Percentiles rank a stretch among this genome's conserved stretches.
Evolutionary conservation across 169 alveolate species (phyloP).

Genomic region (Blepharisma undulans): DNA sequence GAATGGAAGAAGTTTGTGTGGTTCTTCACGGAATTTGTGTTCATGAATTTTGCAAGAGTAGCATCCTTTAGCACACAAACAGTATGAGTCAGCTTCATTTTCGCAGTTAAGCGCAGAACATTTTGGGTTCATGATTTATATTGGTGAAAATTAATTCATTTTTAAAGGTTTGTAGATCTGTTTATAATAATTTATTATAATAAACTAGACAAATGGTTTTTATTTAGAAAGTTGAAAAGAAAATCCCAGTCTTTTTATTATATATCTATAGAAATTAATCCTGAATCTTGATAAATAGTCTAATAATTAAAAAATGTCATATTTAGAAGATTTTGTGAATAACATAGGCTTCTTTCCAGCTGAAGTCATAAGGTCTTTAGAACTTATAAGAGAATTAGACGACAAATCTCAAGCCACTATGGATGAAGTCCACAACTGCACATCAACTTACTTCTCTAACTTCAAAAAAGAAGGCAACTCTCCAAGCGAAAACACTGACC

Average conservation of each 20-base stretch:
- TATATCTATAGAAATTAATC: no score
- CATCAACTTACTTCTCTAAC: constrained; percentile 1
- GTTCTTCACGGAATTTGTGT: not conserved
- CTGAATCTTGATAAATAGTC: not conserved
- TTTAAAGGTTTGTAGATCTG: not conserved
- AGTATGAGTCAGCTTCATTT: not conserved
- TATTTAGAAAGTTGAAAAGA: not conserved
- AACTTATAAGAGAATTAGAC: constrained; percentile 9
- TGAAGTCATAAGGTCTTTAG: constrained; percentile 8
- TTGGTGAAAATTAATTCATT: not conserved
- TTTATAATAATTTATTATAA: no score
- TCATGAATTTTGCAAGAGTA: not conserved
- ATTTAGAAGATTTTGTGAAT: constrained; percentile 12
- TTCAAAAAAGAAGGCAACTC: not conserved
- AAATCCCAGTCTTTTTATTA: no score
- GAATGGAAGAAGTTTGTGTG: not conserved
- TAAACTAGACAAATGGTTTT: not conserved
- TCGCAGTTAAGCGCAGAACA: not conserved
- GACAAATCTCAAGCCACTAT: not conserved
- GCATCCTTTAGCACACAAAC: not conserved
- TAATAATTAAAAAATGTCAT: constrained; percentile 8
- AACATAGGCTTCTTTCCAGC: not conserved
- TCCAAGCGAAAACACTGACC: not conserved
- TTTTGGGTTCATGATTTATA: not conserved
- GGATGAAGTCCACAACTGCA: not conserved